Base-by-base conservation (phyloP, 768 basidiomycete species). In the Lactifluus subvellereus region DNA sequence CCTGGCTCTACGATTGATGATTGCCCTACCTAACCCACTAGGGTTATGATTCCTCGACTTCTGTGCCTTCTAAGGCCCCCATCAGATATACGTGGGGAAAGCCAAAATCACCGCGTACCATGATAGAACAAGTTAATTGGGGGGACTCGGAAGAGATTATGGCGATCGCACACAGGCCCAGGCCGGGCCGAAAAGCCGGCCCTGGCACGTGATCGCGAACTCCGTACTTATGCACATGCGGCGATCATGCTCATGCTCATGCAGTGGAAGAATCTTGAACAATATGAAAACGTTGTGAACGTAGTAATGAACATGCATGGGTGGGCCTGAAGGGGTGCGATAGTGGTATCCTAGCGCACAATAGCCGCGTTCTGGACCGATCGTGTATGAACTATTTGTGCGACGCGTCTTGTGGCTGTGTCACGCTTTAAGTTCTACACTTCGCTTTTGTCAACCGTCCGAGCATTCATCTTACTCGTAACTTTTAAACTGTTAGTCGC, bases 21-120 rank as follows among this genome's bases (percentile, higher is more conserved):
- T 93, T 32, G 97, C 95, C 64, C 92, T 83, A 38, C 97, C 97
- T 32, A 99, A 80, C 14, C 97, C 97, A 66, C 87, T 88, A 0
- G 86, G 79, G 72, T 91, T 90, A 18, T 71, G 79, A 68, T 85
- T 82, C 72, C 78, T 82, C 47, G 78, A 74, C 74, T 81, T 88
- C 30, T 82, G 79, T 65, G 86, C 77, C 85, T 86, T 45, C 20
- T 2, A 18, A 27, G 27, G 27, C 35, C 33, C 22, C n/a, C 9
- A 50, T 54, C 42, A 62, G 7, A 51, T 1, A 22, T 27, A 42
- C 6, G 5, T 50, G 20, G 13, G n/a, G 8, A 27, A 14, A 20
- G 22, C 18, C 14, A 18, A 40, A 22, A 48, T 33, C 1, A 48
- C 11, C 6, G 38, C 62, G 8, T 59, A 63, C 62, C 62, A 63